Evolutionary conservation across 257 asterid species (phyloP), one percentile per base, ranked within the genome.

Genomic region (Capsicum baccatum): DNA sequence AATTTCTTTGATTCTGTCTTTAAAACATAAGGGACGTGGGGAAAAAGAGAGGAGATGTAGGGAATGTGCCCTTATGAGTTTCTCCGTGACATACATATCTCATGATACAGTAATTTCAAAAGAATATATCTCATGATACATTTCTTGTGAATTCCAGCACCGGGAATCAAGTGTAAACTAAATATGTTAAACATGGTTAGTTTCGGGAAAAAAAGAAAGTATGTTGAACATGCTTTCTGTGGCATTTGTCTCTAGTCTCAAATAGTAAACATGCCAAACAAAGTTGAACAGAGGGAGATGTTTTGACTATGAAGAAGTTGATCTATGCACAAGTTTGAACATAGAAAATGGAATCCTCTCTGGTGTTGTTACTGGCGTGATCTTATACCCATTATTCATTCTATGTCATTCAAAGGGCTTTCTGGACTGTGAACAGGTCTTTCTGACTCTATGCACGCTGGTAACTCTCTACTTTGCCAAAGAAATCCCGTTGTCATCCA

Each of bases 381-480:
- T 76, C 85, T 83, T 11, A 79, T 83, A 57, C 78, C 42, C 50
- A 57, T 81, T 59, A 69, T 42, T 70, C 64, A 60, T 79, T 84
- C 56, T 76, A n/a, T 82, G 66, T 64, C 83, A 48, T 17, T 84
- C 90, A 88, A 71, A 89, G 83, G 57, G 52, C 79, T 35, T 64
- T 60, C 62, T 54, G 69, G 68, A 33, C 42, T 83, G 83, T 85
- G 80, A 83, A 33, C 90, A 97, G 99, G 94, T 91, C 62, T 93
- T 95, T 92, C 93, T 95, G 84, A 76, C 89, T 33, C 63, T 93
- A 48, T 97, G 99, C 85, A 95, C 99, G 3, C 93, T 92, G 79
- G 93, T 97, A 78, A 94, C 99, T 8, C 92, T 97, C 88, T 90
- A 94, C 96, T 95, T 97, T 79, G 99, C 99, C 3, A 91, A 92